Evolutionary conservation across 495 filamentous ascomycete species (phyloP).

Genomic region (Haplographium delicatum): DNA sequence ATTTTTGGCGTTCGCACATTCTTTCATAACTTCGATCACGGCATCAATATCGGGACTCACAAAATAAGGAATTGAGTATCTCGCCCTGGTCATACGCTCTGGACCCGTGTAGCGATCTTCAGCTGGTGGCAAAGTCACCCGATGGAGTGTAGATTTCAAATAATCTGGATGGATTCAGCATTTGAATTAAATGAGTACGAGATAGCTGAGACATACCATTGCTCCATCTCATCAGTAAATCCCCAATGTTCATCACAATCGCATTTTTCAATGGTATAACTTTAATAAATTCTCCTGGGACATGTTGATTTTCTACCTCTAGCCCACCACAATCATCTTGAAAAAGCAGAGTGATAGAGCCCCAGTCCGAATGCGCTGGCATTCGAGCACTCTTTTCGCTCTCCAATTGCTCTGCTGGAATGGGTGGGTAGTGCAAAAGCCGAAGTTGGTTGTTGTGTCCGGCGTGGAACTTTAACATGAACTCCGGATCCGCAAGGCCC

Average conservation of each 20-base stretch:
- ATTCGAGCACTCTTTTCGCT: conserved; percentile 43
- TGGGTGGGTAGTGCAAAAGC: conserved; percentile 59
- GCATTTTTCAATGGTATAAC: conserved; percentile 45
- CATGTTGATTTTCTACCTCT: conserved; percentile 51
- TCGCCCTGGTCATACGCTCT: conserved; percentile 42
- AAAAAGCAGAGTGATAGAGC: conserved; percentile 46
- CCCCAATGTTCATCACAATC: conserved; percentile 54
- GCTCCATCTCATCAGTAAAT: conserved; percentile 57
- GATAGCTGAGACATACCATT: conserved; percentile 38
- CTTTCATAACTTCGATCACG: conserved; percentile 52
- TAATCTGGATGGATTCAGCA: conserved; percentile 31
- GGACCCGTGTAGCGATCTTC: conserved; percentile 31
- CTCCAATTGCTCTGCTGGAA: conserved; percentile 43
- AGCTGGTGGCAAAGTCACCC: conserved; percentile 42
- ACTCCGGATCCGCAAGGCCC: conserved; percentile 46
- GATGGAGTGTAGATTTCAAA: conserved; percentile 51
- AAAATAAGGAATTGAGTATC: conserved; percentile 63
- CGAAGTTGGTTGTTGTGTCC: conserved; percentile 59
- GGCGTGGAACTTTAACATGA: conserved; percentile 48
- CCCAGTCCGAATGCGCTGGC: conserved; percentile 48
- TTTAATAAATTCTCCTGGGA: conserved; percentile 45
- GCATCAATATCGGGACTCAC: conserved; percentile 47
- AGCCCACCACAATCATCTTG: conserved; percentile 47
- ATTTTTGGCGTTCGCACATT: conserved; percentile 34
- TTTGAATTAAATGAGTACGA: background rate